Evolutionary conservation across 306 rosid species (phyloP), one percentile per base, ranked within the genome.

Genomic region (Arachis hypogaea): DNA sequence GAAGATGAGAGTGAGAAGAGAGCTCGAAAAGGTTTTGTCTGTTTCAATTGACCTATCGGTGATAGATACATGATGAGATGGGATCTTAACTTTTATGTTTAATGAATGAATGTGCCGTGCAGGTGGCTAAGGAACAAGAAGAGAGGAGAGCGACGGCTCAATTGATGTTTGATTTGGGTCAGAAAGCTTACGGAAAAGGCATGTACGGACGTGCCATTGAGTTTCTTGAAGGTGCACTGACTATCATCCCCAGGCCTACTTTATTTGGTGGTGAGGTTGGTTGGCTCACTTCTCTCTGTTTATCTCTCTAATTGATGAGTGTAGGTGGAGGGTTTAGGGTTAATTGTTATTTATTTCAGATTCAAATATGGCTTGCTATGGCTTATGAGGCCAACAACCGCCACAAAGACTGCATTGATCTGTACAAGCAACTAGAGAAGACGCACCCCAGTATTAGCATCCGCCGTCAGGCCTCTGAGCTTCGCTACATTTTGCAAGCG

Each of bases 301-400:
- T 70, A 7, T 61, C 46, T 62, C 54, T 33, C 38, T 33, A 33
- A 33, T 33, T 33, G 38, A 33, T 33, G 4, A 33, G 38, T 33
- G 38, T 33, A 2, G 3, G 2, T 2, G 38, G 38, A 33, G 38
- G 38, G 38, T 33, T 33, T 33, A 33, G 4, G 38, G 38, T 33
- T 33, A 30, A 30, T 33, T 33, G 42, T 7, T 9, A 67, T 71
- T 14, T 63, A 63, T 81, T 79, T 80, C 89, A 94, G 98, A 91
- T 94, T 57, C 96, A 92, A 78, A 94, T 94, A 80, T 94, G 98
- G 97, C 87, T 94, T 76, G 98, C 97, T 52, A 94, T 94, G 97
- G 98, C 98, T n/a, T 94, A 94, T 42, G 98, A 94, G 70, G 98
- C 98, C 62, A 80, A 91, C 52, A 85, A 87, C 66, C 96, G 98